Base-by-base conservation (phyloP, 2,329 filamentous ascomycete genomes). In the Neonectria faginata region DNA sequence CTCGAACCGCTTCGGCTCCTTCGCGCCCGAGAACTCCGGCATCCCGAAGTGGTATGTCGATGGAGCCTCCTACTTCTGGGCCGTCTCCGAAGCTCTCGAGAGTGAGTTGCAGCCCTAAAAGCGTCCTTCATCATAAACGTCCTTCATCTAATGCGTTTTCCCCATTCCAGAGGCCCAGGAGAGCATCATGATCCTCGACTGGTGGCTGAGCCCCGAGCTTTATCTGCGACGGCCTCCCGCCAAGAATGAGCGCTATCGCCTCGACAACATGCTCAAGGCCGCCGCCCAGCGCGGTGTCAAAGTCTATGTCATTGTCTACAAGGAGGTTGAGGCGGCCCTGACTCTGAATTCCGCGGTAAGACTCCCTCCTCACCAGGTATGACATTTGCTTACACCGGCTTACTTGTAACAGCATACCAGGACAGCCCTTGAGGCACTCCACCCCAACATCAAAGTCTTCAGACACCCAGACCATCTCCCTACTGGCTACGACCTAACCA, bases 31-130 rank as follows among this genome's bases (percentile, higher is more conserved):
- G 73, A 86, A 91, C 20, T 86, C 87, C 33, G 91, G 91, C 61
- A 90, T 93, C 74, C 89, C 88, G 67, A 97, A 97, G 83, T 97
- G 93, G 92, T 94, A 91, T 78, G 92, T 96, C 18, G 92, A 96
- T 75, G 93, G 91, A 7, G 92, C 91, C 75, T 88, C 89, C 9
- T 96, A 97, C 77, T 94, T 97, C 82, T 94, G 89, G 85, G 93
- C 94, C 14, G 92, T 97, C 1, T 93, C 90, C 29, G 83, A 90
- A 67, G 93, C 94, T 2, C 80, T 97, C 55, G 91, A 96, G 80
- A 77, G 85, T 86, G 75, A 75, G 76, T 68, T 22, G 12, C 2
- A 7, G 14, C 5, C 9, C 27, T 20, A 22, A 20, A 39, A 20
- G 7, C 44, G 8, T 41, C 25, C 6, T 6, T 5, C 5, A 6